Evolutionary conservation across 495 filamentous ascomycete species (phyloP), one percentile per base, ranked within the genome.

Genomic region (Penicillium flavigenum): DNA sequence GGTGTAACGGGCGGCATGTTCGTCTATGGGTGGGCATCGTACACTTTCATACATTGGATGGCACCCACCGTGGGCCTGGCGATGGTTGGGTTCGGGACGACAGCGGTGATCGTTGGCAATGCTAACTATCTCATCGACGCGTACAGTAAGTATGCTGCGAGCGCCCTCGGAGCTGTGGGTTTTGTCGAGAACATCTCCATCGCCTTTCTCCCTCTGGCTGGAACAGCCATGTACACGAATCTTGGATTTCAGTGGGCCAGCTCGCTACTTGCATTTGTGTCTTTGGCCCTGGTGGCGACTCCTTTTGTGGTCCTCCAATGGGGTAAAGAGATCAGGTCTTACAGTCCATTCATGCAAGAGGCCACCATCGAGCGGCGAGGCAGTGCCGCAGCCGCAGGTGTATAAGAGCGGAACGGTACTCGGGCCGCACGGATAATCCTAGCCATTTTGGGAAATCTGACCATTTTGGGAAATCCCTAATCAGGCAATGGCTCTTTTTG

Each of bases 171-270:
- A 2, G 84, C 85, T 10, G 88, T 85, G 61, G 72, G 81, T 17
- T 78, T 88, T 1, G 67, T 88, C n/a, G 71, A 79, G 24, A 76
- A 71, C 1, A 12, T 71, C 11, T 87, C 89, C 60, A 86, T 87
- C 39, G 83, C 85, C 19, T 82, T 77, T 0, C 89, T 91, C 67
- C 87, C 87, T 1, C 73, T 90, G 0, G 89, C 89, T 70, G 88
- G 86, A 0, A 79, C 77, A 0, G 60, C 81, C 46, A 84, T 89
- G 83, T 89, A 86, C 70, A 45, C 67, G 5, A 72, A 79, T 56
- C 76, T 90, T 1, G 86, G 86, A 53, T 79, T 83, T 49, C 84
- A 88, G 69, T 88, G 86, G 86, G 86, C 85, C 71, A 82, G 76
- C 32, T 79, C 79, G 4, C 73, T 90, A 31, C 84, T 85, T 3